Evolutionary conservation across 1,284 basidiomycete genomes (phyloP), one percentile per base, ranked within the genome.

Genomic region (Ganoderma resinaceum): DNA sequence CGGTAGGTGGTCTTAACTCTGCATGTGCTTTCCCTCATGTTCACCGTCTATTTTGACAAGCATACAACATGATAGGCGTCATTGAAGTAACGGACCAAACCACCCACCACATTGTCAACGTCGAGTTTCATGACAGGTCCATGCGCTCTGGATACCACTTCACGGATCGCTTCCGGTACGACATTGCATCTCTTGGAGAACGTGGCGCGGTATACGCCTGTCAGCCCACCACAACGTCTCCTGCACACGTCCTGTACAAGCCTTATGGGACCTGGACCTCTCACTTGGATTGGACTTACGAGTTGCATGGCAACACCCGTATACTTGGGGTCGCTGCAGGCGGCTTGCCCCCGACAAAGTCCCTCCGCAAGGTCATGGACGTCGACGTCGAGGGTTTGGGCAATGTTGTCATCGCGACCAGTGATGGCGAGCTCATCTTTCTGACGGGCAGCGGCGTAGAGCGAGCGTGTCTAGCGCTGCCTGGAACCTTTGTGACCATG

Each of bases 31-130:
- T 12, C 37, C 37, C n/a, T 62, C 46, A 53, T 16, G 20, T n/a
- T n/a, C 1, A 38, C 43, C 40, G 4, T 37, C 53, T n/a, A 63
- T 12, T 5, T 7, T 42, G n/a, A n/a, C n/a, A n/a, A 94, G 96
- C 95, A 0, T 97, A 96, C 80, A 99, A 98, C 78, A 92, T 94
- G 87, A 86, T 98, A 68, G 98, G 98, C 20, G 92, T 94, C 42
- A 93, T 99, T 63, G 94, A 97, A 74, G 90, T 91, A 20, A 96
- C 95, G 2, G 96, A 98, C 78, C 94, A 97, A 76, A 96, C 98
- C 65, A 91, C 92, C 0, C 95, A 98, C 78, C 89, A 99, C 71
- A 91, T 98, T 62, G 86, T 99, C 74, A 96, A 94, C 70, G 92
- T 99, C 72, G 95, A 98, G 73, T 99, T 99, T 75, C 96, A 97